phyloP scores from a whole-genome alignment of 1,284 basidiomycete species.

The Dichomitus squalens region DNA sequence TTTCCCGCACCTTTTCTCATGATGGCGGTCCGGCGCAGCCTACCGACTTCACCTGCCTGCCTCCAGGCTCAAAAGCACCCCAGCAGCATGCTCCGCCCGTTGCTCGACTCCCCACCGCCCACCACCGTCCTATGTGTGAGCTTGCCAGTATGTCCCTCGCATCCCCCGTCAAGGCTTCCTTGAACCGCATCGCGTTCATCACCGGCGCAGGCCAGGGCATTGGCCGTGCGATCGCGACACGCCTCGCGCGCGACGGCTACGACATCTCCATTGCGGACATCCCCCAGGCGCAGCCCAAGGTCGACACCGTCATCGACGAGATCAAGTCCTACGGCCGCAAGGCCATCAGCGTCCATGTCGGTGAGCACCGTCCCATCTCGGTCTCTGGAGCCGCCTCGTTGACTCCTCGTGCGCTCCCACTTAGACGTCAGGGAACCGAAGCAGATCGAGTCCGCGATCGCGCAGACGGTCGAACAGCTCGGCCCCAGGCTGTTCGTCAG shows the following conservation, averaged over 20 bases:
- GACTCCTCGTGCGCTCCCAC: background rate
- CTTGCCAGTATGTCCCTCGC: constrained; percentile 23
- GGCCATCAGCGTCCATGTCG: constrained; percentile 34
- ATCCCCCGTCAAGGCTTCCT: constrained; percentile 33
- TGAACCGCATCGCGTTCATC: constrained; percentile 39
- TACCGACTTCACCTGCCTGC: background rate
- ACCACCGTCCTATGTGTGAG: background rate
- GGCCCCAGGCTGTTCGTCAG: constrained; percentile 37
- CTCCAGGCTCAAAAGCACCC: constrained; percentile 10
- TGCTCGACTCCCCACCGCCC: background rate
- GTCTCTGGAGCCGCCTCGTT: background rate
- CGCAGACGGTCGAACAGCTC: constrained; percentile 35
- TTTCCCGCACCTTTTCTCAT: constrained; percentile 1
- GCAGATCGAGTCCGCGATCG: constrained; percentile 37
- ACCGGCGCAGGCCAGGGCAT: constrained; percentile 47
- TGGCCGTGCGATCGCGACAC: constrained; percentile 43
- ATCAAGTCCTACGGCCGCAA: constrained; percentile 37
- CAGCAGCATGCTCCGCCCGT: background rate
- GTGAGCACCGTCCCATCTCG: constrained; percentile 11
- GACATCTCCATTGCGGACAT: constrained; percentile 43
- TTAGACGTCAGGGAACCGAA: constrained; percentile 34
- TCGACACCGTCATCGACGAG: constrained; percentile 34
- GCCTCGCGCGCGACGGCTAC: constrained; percentile 44
- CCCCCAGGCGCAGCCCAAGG: constrained; percentile 30
- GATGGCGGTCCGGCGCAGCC: constrained; percentile 6